Percentiles rank a stretch among this genome's conserved stretches.
phyloP scores from a whole-genome alignment of 108 stramenopile species.

The Craspedostauros australis region DNA sequence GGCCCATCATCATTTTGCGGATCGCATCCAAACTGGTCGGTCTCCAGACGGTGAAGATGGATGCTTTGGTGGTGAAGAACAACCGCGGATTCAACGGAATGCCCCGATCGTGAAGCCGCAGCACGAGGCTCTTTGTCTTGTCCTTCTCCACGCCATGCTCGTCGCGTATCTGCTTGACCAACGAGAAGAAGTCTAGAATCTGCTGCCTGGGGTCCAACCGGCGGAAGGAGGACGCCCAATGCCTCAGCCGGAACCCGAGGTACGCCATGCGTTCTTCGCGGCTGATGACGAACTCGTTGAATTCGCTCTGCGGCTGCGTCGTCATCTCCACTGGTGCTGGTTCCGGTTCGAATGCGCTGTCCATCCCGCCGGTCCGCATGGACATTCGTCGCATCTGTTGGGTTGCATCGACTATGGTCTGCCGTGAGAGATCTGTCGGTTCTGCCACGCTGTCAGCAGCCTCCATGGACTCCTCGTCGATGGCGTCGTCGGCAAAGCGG shows the following conservation, averaged over 20 bases:
- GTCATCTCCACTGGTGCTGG: too few relatives aligned
- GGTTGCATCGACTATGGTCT: too few relatives aligned
- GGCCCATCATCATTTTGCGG: conserved; percentile 62
- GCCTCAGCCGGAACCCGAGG: conserved; percentile 22
- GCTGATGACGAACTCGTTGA: too few relatives aligned
- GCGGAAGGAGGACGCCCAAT: conserved; percentile 22
- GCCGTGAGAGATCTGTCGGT: too few relatives aligned
- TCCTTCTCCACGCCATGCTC: conserved; percentile 49
- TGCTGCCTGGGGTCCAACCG: conserved; percentile 51
- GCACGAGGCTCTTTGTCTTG: conserved; percentile 4
- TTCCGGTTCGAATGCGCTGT: too few relatives aligned
- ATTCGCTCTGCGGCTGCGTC: too few relatives aligned
- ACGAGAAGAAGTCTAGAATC: conserved; percentile 50
- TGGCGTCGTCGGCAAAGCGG: conserved; percentile 14
- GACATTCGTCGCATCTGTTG: too few relatives aligned
- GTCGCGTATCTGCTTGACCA: too few relatives aligned
- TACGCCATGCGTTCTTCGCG: background rate
- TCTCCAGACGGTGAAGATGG: conserved; percentile 67
- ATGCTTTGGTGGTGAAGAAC: conserved; percentile 11
- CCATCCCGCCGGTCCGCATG: too few relatives aligned
- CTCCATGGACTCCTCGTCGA: background rate
- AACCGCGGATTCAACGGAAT: too few relatives aligned
- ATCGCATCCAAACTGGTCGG: conserved; percentile 61
- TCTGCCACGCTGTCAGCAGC: too few relatives aligned
- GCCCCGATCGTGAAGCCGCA: conserved; percentile 1